A percentile compares a stretch with the other conserved stretches of the same genome.
Evolutionary conservation across 768 basidiomycete species (phyloP).

Genomic region (Polyporus arcularius): DNA sequence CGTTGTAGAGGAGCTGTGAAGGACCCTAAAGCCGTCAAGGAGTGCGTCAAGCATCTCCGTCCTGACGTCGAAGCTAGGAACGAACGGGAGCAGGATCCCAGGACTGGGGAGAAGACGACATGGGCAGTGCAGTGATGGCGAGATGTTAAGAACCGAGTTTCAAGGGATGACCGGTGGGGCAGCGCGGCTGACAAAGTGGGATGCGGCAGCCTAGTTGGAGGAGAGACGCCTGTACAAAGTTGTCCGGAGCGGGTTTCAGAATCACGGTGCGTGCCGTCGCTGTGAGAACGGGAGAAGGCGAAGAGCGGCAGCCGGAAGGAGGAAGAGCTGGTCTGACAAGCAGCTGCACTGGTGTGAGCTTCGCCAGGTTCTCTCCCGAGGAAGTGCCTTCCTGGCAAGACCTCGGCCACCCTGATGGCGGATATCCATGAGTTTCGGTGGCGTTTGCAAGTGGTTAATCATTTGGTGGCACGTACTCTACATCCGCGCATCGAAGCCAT

Average conservation of each 20-base stretch:
- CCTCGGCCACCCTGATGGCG: constrained; percentile 16
- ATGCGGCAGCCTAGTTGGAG: not conserved
- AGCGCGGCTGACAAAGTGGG: constrained; percentile 8
- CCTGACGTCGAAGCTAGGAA: constrained; percentile 12
- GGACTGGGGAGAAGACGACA: constrained; percentile 1
- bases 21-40: constrained; percentile 3
- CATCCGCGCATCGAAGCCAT: not conserved
- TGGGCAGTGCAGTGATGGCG: constrained; percentile 17
- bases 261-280: constrained; percentile 15
- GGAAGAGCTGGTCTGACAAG: constrained; percentile 6
- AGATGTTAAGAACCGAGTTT: constrained; percentile 12
- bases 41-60: not conserved
- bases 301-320: not conserved
- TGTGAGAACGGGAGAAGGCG: constrained; percentile 13
- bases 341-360: not conserved
- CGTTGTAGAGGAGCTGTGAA: not conserved
- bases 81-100: not conserved
- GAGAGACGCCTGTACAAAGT: constrained; percentile 5
- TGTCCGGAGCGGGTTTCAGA: constrained; percentile 18
- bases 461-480: not conserved
- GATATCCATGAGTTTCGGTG: constrained; percentile 9
- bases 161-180: constrained; percentile 11
- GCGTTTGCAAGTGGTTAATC: not conserved
- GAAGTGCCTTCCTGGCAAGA: not conserved
- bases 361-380: constrained; percentile 11